Evolutionary conservation across 106 monocot genomes (phyloP).

Genomic region (Dactylorhiza incarnata): DNA sequence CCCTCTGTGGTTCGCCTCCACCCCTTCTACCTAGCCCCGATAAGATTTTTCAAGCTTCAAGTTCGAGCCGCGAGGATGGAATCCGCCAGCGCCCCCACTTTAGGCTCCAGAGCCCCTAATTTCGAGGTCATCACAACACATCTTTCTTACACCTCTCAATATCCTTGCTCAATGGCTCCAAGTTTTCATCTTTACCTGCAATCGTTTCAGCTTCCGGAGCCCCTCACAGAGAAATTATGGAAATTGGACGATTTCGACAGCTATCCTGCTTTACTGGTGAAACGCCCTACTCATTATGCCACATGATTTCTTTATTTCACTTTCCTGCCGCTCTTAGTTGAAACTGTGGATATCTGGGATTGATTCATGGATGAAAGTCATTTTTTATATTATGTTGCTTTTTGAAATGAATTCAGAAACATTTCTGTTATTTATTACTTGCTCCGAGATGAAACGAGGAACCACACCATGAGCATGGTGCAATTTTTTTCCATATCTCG

Average conservation of each 20-base stretch:
- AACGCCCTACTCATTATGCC: neutral
- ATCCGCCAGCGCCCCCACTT: conserved; percentile 33
- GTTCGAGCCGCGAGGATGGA: conserved; percentile 63
- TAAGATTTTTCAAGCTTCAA: conserved; percentile 12
- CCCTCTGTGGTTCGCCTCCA: neutral
- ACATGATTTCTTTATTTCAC: neutral
- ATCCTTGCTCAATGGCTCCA: neutral
- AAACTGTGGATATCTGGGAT: too few relatives aligned
- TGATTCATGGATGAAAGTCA: too few relatives aligned
- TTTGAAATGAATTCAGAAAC: too few relatives aligned
- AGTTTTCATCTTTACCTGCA: neutral
- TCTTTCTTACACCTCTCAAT: neutral
- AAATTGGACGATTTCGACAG: conserved; percentile 83
- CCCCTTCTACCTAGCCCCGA: neutral
- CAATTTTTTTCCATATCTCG: too few relatives aligned
- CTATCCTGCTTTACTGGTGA: conserved; percentile 76
- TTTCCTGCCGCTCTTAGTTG: neutral
- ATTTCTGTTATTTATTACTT: too few relatives aligned
- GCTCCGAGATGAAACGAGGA: too few relatives aligned
- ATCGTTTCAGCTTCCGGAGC: conserved; percentile 72
- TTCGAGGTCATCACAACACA: conserved; percentile 50
- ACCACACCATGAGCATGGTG: too few relatives aligned
- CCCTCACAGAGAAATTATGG: conserved; percentile 77
- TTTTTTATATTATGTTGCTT: too few relatives aligned
- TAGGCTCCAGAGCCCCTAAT: conserved; percentile 71